These are phyloP conservation scores for Ustilago cynodontis DNA, from an alignment of 1,284 basidiomycete genomes.

Conservation along the genomic window DNA sequence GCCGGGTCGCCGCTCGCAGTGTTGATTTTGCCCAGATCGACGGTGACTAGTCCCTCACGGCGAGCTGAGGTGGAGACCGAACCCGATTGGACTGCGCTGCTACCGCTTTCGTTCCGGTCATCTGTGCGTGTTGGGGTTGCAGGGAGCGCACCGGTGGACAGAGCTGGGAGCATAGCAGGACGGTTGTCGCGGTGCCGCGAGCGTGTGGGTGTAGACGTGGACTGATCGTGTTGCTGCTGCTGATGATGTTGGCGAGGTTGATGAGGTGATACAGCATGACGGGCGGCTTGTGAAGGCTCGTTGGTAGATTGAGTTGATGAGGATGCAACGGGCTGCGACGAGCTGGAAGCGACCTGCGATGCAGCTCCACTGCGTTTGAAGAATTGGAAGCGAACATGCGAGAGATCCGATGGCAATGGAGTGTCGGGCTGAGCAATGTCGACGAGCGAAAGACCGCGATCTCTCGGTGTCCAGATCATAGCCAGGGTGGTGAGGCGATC, in stretches of 20 bases:
- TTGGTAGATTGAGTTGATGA: constrained; percentile 23
- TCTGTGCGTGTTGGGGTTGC: constrained; percentile 32
- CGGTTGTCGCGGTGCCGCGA: constrained; percentile 40
- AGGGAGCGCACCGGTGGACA: constrained; percentile 30
- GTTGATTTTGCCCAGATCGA: constrained; percentile 50
- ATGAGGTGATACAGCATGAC: constrained; percentile 20
- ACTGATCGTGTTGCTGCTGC: constrained; percentile 17
- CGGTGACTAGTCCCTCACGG: constrained; percentile 58
- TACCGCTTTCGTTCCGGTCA: constrained; percentile 16
- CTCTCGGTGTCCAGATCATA: constrained; percentile 63
- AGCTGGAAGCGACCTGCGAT: constrained; percentile 18
- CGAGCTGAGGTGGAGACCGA: constrained; percentile 16
- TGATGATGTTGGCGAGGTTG: constrained; percentile 19
- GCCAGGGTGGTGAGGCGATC: constrained; percentile 63
- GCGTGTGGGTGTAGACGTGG: constrained; percentile 43
- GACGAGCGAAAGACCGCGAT: constrained; percentile 71
- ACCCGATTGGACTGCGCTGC: background rate
- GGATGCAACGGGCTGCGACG: constrained; percentile 16
- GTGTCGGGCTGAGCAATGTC: constrained; percentile 68
- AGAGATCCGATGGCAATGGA: constrained; percentile 64
- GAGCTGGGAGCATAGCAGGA: constrained; percentile 38
- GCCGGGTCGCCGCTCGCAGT: constrained; percentile 31
- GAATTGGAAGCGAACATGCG: constrained; percentile 71
- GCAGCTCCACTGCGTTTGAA: constrained; percentile 65
- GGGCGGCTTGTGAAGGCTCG: background rate